phyloP scores from a whole-genome alignment of 1,284 basidiomycete species.

The Cryptococcus sp. region DNA sequence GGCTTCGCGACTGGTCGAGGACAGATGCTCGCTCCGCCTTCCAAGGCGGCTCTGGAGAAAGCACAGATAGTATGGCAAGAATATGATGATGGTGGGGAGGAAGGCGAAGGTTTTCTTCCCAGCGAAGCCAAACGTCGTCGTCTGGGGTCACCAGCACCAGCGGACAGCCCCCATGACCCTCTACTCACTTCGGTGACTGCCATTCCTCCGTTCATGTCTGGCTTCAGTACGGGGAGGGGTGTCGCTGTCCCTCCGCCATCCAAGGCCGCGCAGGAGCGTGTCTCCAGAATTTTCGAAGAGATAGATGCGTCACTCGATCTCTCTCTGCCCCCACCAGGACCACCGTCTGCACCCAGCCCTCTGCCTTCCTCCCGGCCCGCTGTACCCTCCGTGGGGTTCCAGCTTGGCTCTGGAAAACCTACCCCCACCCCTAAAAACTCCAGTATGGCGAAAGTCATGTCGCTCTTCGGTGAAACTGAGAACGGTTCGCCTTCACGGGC shows the following conservation, averaged over 20 bases:
- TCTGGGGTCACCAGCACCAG: background rate
- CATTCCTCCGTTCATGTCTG: background rate
- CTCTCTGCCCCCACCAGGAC: background rate
- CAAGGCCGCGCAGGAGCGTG: slow-evolving; percentile 11
- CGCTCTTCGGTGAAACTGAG: slow-evolving; percentile 1
- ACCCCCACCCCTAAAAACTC: background rate
- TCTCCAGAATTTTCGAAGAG: slow-evolving; percentile 12
- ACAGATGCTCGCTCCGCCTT: slow-evolving; percentile 26
- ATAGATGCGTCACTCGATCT: slow-evolving; percentile 1
- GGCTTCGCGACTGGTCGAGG: slow-evolving; percentile 36
- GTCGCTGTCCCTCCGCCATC: slow-evolving; percentile 19
- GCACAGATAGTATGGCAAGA: slow-evolving; percentile 27
- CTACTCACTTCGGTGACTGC: background rate
- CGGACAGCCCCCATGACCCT: background rate
- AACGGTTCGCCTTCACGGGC: background rate
- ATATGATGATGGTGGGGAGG: slow-evolving; percentile 7
- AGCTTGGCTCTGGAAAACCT: slow-evolving; percentile 14
- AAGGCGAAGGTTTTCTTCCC: background rate
- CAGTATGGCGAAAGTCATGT: slow-evolving; percentile 6
- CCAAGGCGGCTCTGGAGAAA: slow-evolving; percentile 24
- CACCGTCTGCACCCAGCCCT: background rate
- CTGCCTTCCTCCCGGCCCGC: background rate
- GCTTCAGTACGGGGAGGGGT: slow-evolving; percentile 22
- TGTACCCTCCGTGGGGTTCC: slow-evolving; percentile 6
- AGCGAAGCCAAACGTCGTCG: background rate